Evolutionary conservation across 495 filamentous ascomycete genomes (phyloP).

Genomic region (Bryoglossum gracile): DNA sequence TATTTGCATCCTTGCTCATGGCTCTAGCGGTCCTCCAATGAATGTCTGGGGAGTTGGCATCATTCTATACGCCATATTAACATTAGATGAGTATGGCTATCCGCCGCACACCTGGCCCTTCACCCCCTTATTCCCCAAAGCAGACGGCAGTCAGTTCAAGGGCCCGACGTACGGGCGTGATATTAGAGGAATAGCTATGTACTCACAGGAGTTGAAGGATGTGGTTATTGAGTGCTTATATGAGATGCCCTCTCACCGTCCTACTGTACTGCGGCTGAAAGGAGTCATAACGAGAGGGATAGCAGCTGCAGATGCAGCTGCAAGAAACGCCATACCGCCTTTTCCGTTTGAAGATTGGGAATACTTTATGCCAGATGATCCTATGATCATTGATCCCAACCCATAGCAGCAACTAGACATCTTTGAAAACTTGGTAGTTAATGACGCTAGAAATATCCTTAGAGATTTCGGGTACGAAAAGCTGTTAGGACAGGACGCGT

Average conservation of each 20-base stretch:
- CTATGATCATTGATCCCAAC: no score
- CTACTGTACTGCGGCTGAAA: neutral
- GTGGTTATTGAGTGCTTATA: slow-evolving; percentile 8
- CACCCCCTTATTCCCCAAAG: neutral
- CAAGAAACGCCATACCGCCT: no score
- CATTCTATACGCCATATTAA: neutral
- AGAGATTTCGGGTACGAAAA: no score
- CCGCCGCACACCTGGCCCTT: neutral
- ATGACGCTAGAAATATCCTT: no score
- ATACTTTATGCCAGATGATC: no score
- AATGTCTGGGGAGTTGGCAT: slow-evolving; percentile 4
- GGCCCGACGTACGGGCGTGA: slow-evolving; percentile 1
- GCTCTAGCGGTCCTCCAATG: neutral
- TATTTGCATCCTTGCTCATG: neutral
- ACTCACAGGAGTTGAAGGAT: neutral
- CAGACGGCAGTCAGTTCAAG: neutral
- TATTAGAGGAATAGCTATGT: neutral
- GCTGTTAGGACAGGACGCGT: no score
- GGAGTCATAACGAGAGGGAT: no score
- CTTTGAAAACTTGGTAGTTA: no score
- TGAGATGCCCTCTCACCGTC: slow-evolving; percentile 5
- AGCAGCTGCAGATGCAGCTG: no score
- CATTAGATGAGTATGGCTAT: neutral
- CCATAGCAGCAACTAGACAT: no score
- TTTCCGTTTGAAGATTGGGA: no score